Base-by-base conservation (phyloP, 2,329 filamentous ascomycete genomes). In the Botrytis porri region DNA sequence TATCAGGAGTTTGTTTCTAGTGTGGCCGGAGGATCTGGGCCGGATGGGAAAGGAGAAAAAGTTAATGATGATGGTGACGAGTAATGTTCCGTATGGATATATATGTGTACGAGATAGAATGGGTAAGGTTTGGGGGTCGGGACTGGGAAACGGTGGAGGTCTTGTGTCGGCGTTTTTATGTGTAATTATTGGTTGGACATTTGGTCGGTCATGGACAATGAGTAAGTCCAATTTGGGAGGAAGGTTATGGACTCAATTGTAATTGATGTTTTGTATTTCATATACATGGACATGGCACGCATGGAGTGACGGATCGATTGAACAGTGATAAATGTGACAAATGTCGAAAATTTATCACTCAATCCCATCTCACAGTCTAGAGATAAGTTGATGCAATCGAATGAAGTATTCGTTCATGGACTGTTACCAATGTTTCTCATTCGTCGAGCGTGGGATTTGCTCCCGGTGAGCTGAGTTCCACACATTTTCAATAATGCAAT, bases 1-100 rank as follows among this genome's bases (percentile, higher is more conserved):
- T 99, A 98, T 81, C 90, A 93, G 75, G 96, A 99, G 73, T 98
- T 98, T 83, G 93, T 98, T 45, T 66, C 75, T 35, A 75, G 75
- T 73, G 75, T 81, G 72, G 73, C 76, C 22, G 80, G 80, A 22
- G 80, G 79, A 9, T 74, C 76, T 32, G 74, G 75, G 45, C 69
- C 73, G 48, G 77, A 79, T 59, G 75, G 74, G 37, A 79, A 78
- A 43, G 78, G 71, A 18, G 76, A 72, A 48, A 73, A 74, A 62
- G 54, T 70, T 37, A 37, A 54, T 54, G 75, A 76, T 22, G 73
- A 76, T 48, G 39, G 57, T 22, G 70, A 72, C 48, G 63, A 67
- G 48, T 72, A 60, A 69, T 65, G 20, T 59, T 74, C 75, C 14
- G 64, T 69, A 72, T 57, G 45, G 70, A 43, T 35, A 12, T 64